Evolutionary conservation across 371 early-diverging fungal species (phyloP), one percentile per base, ranked within the genome.

Genomic region (Apophysomyces sp.): DNA sequence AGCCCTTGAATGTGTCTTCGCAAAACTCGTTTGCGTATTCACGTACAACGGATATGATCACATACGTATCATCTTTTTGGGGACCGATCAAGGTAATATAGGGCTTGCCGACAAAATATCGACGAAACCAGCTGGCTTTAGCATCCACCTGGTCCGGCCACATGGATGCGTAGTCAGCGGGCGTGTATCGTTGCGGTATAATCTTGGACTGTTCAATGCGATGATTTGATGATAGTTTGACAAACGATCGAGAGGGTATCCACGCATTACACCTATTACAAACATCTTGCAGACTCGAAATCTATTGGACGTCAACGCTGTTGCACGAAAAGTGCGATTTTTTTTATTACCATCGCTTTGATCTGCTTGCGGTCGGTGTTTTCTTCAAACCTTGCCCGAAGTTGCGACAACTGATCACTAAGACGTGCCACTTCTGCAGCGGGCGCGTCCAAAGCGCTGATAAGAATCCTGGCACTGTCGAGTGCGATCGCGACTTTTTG

Each of bases 141-240:
- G 40, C 49, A 55, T 69, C 61, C 55, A 69, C 54, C 52, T 69
- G 65, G 24, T 69, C 69, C 16, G 69, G 66, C 61, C 61, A 57
- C 51, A 61, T 52, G 49, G 51, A 36, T n/a, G 57, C 16, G 58
- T 72, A 72, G 18, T 72, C 56, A 32, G 61, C 16, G 18, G 32
- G 26, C 12, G 37, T 57, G n/a, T 57, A 36, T 21, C 57, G 57
- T n/a, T 57, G 57, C 3, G 57, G 37, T 37, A 57, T 21, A 13
- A 57, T 57, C 24, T 40, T 18, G 24, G 57, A n/a, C 60, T 57
- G 41, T 40, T 62, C 53, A 8, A 51, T 57, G 3, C 16, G 18
- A 26, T 39, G 26, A 39, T 62, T 44, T 3, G 49, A 44, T n/a
- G 49, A 44, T 16, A 21, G 49, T 21, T 21, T 16, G 21, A 44